Percentiles rank a stretch among this genome's conserved stretches.
Evolutionary conservation across 768 basidiomycete species (phyloP).

Genomic region (Trametes meyenii): DNA sequence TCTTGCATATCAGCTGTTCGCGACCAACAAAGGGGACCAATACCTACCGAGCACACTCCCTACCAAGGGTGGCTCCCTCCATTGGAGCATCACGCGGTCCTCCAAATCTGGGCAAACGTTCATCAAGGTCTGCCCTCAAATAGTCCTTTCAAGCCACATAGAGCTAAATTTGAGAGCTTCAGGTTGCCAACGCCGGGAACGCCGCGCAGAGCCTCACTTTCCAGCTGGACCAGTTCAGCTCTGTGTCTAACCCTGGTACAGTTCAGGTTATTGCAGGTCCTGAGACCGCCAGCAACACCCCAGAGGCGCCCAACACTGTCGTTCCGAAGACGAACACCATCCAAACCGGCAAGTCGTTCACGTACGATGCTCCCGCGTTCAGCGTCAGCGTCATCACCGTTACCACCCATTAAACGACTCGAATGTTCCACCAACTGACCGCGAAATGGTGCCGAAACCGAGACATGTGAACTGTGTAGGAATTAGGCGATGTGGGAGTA

Average conservation of each 20-base stretch:
- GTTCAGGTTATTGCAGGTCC: slow-evolving; percentile 54
- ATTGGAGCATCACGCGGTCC: slow-evolving; percentile 59
- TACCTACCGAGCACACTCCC: slow-evolving; percentile 69
- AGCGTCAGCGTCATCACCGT: slow-evolving; percentile 44
- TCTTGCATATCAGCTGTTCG: slow-evolving; percentile 54
- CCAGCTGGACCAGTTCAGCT: slow-evolving; percentile 50
- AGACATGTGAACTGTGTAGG: too few species aligned
- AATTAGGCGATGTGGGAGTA: too few species aligned
- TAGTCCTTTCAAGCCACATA: not conserved
- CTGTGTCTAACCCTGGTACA: slow-evolving; percentile 47
- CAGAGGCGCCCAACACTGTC: slow-evolving; percentile 48
- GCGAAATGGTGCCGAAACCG: not conserved
- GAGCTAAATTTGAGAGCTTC: not conserved
- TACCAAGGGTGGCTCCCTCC: slow-evolving; percentile 45
- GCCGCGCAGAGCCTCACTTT: slow-evolving; percentile 48
- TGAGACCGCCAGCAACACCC: slow-evolving; percentile 57
- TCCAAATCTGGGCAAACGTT: slow-evolving; percentile 45
- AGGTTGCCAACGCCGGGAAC: slow-evolving; percentile 57
- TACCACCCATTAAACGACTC: slow-evolving; percentile 19
- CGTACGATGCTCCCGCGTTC: slow-evolving; percentile 55
- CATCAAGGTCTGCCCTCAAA: slow-evolving; percentile 52
- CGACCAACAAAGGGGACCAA: slow-evolving; percentile 59
- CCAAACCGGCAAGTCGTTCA: slow-evolving; percentile 52
- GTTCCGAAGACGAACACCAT: slow-evolving; percentile 50
- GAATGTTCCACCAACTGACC: not conserved